A percentile compares a stretch with the other conserved stretches of the same genome.
phyloP scores from a whole-genome alignment of 2,329 filamentous ascomycete genomes.

The Pseudogymnoascus sp. region DNA sequence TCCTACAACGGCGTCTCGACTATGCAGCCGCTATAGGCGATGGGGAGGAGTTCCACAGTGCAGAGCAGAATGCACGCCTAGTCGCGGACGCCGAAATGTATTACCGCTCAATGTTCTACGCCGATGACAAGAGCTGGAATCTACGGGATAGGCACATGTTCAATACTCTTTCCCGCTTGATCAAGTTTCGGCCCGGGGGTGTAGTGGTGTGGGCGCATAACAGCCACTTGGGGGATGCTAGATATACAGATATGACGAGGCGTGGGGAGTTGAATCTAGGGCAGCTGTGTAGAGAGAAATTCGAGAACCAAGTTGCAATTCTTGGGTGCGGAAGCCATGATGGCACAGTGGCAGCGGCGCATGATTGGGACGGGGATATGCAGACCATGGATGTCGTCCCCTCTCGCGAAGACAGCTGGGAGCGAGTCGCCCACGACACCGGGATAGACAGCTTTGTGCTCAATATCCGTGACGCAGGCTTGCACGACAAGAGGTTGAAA shows the following conservation, averaged over 20 bases:
- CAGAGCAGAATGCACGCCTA: conserved; percentile 44
- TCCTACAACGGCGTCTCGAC: conserved; percentile 37
- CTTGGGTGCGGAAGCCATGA: conserved; percentile 43
- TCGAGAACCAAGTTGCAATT: conserved; percentile 35
- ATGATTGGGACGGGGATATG: conserved; percentile 45
- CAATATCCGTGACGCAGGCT: conserved; percentile 35
- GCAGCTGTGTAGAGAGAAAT: conserved; percentile 42
- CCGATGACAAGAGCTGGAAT: conserved; percentile 42
- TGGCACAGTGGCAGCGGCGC: conserved; percentile 45
- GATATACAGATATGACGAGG: conserved; percentile 42
- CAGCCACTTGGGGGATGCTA: conserved; percentile 47
- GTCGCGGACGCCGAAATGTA: conserved; percentile 41
- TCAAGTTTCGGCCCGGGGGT: conserved; percentile 37
- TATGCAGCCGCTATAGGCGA: conserved; percentile 25
- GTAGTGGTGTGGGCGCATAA: conserved; percentile 49
- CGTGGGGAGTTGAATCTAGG: conserved; percentile 44
- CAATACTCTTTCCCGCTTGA: conserved; percentile 37
- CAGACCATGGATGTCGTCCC: conserved; percentile 41
- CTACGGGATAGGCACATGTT: conserved; percentile 47
- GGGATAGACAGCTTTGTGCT: conserved; percentile 39
- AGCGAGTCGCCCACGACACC: conserved; percentile 41
- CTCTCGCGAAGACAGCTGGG: conserved; percentile 41
- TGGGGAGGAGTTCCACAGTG: conserved; percentile 41
- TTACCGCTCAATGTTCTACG: conserved; percentile 46
- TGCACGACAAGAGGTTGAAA: conserved; percentile 31